Evolutionary conservation across 371 early-diverging fungal species (phyloP), one percentile per base, ranked within the genome.

Genomic region (Mucor piriformis): DNA sequence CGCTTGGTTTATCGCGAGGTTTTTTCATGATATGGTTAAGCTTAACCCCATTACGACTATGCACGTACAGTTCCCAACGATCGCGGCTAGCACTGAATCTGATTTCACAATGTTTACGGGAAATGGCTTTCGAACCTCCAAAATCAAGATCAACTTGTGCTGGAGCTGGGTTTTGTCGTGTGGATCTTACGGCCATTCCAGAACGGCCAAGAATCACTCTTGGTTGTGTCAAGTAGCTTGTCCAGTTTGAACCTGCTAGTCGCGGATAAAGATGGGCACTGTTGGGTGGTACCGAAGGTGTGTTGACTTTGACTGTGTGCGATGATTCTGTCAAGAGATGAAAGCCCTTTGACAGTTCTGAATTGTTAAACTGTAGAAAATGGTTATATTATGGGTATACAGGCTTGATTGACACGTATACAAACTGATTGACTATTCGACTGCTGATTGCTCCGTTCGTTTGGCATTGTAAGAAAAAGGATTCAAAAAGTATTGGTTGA

Each of bases 81-180:
- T 63, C 64, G 3, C 63, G 53, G 8, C 51, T 18, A 0, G 38
- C 8, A 49, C 73, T 69, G 46, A 59, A 74, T 24, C 72, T 54
- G 21, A 81, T 70, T 23, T 76, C 77, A 29, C 74, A 76, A 49
- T 81, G 81, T 15, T 56, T 58, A 15, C 81, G 64, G 16, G 81
- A 81, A 11, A 81, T 70, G 1, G 68, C 70, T 18, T 67, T 69
- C 10, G 67, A 59, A 13, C 29, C 46, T 8, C 72, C 72, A 60
- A 81, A 73, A 48, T 76, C 72, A 8, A 81, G 53, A 50, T 73
- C 74, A 6, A 65, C 72, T 3, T 35, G 23, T 6, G 55, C 38
- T 0, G 15, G 18, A 25, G 38, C 33, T 32, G 49, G 46, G 7
- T 48, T 42, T 42, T 57, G 54, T 11, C 32, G 37, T 6, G 27